A percentile compares a stretch with the other conserved stretches of the same genome.
Conservation (phyloP, 2,329 filamentous ascomycete genomes). For the Fusarium piperis region DNA sequence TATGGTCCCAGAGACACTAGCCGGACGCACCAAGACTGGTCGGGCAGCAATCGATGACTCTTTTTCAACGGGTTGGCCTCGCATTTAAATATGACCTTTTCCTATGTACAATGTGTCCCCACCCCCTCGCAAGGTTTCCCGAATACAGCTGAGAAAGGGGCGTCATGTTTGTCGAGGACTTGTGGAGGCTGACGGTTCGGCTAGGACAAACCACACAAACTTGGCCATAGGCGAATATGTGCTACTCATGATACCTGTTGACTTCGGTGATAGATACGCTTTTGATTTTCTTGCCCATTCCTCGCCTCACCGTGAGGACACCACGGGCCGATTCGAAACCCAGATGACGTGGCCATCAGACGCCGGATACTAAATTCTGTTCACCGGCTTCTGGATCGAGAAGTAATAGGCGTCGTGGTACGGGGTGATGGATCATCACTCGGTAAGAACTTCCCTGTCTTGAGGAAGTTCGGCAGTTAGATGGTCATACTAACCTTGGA, state of each 20-base stretch:
- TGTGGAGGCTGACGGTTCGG: not conserved
- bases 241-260: not conserved
- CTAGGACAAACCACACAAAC: slow-evolving; percentile 13
- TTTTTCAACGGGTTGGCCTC: not conserved
- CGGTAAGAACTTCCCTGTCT: not conserved
- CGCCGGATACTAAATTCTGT: not conserved
- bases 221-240: slow-evolving; percentile 13
- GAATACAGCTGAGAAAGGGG: not conserved
- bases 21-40: not conserved
- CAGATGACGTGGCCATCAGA: not conserved
- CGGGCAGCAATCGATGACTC: not conserved
- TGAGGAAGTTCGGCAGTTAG: not conserved
- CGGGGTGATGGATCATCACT: not conserved
- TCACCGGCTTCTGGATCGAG: not conserved
- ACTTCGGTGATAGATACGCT: not conserved
- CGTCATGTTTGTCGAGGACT: not conserved
- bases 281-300: not conserved
- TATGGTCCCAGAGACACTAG: not conserved
- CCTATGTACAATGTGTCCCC: slow-evolving; percentile 25
- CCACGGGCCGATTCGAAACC: slow-evolving; percentile 6
- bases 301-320: not conserved
- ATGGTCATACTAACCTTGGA: not conserved
- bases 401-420: not conserved
- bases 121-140: slow-evolving; percentile 20
- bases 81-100: slow-evolving; percentile 36